Evolutionary conservation across 2,329 filamentous ascomycete species (phyloP), one percentile per base, ranked within the genome.

Genomic region (Cytospora schulzeri): DNA sequence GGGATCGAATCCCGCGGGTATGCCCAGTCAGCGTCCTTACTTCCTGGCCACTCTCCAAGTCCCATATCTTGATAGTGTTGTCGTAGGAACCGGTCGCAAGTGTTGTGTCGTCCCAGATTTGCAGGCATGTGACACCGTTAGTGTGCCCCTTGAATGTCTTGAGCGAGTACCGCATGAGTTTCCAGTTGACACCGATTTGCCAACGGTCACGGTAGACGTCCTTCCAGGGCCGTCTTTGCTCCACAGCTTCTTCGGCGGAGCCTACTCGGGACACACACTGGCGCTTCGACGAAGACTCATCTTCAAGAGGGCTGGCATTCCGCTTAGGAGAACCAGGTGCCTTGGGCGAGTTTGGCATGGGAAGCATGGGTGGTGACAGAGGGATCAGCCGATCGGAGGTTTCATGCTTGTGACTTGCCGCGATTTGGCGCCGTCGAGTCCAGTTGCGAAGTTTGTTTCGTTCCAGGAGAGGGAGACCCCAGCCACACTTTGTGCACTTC

Each of bases 111-210:
- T 96, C 91, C 67, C 63, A 63, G 19, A 99, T 83, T 71, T 83
- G 84, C 55, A 84, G 75, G 71, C 79, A 85, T 48, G 79, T 95
- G 65, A 95, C 88, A 48, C 94, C 94, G 73, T 97, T 97, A 14
- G 86, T 89, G 76, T 98, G 83, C 1, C 93, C 94, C 70, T 89
- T 89, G 76, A 99, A 92, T 15, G 91, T 87, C 73, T 90, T 93
- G 69, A 91, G 90, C 8, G 89, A 89, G 78, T 90, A 98, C 45
- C 94, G 88, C 4, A 95, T 94, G 68, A 96, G 93, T 75, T 97
- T 96, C 95, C 95, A 99, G 75, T 98, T 98, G 66, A 90, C 95
- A 59, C 95, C 94, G 56, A 99, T 93, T 75, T 94, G 95, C 60
- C 63, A 67, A 14, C 75, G 87, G 75, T 97, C 94, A 68, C 92